Conservation (phyloP, 1,284 basidiomycete genomes). For the Marasmius sp. region DNA sequence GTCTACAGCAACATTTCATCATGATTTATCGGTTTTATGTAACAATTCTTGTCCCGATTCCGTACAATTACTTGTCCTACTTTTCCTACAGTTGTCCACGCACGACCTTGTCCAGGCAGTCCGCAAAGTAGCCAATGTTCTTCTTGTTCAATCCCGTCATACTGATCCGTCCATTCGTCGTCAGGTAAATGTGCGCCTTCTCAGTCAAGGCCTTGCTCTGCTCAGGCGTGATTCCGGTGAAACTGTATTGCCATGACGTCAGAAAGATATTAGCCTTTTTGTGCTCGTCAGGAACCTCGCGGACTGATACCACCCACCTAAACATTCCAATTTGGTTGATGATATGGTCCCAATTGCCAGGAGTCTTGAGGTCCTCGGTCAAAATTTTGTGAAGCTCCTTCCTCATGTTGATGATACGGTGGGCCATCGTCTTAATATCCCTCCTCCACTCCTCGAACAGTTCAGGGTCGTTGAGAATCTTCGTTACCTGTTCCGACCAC, state of each 20-base stretch:
- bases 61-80: background rate
- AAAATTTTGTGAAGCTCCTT: slow-evolving; percentile 77
- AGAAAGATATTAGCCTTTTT: background rate
- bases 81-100: slow-evolving; percentile 45
- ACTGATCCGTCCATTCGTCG: slow-evolving; percentile 82
- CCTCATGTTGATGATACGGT: slow-evolving; percentile 89
- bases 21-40: too few species aligned
- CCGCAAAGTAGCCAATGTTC: slow-evolving; percentile 80
- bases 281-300: too few species aligned
- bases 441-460: slow-evolving; percentile 87
- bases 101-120: slow-evolving; percentile 72
- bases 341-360: slow-evolving; percentile 92
- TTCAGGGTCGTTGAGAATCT: slow-evolving; percentile 72
- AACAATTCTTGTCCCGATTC: background rate
- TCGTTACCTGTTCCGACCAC: slow-evolving; percentile 52
- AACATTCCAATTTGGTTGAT: slow-evolving; percentile 92
- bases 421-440: slow-evolving; percentile 92
- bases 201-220: slow-evolving; percentile 78
- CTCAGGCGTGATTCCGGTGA: slow-evolving; percentile 70
- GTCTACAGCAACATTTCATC: too few species aligned
- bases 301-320: slow-evolving; percentile 50
- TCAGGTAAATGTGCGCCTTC: slow-evolving; percentile 87
- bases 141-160: slow-evolving; percentile 80
- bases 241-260: slow-evolving; percentile 43
- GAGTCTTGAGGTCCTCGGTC: slow-evolving; percentile 85